Evolutionary conservation across 2,329 filamentous ascomycete genomes (phyloP), one percentile per base, ranked within the genome.

Genomic region (Colletotrichum falcatum): DNA sequence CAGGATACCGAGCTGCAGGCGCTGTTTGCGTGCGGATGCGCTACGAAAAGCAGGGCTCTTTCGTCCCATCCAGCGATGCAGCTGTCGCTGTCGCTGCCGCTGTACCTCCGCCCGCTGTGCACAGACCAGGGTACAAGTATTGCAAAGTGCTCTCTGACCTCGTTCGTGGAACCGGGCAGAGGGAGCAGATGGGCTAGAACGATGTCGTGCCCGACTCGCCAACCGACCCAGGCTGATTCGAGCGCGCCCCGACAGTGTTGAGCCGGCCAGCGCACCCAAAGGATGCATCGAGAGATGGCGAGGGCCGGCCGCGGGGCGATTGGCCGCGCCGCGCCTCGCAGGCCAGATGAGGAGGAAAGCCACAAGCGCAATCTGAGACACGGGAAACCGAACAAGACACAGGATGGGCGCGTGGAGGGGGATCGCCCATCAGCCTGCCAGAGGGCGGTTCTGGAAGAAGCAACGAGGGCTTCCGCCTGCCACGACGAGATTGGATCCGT

Each of bases 31-130:
- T 23, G 23, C 14, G 20, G 2, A 18, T 18, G 39, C 9, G 42
- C 33, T 23, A 53, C 6, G 37, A 23, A n/a, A 48, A 48, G 30
- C 49, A 70, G 67, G 63, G 56, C 67, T 51, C 56, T 70, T 28
- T 70, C 67, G 63, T 70, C 63, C 55, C 63, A 70, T 61, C 39
- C 67, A 61, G 18, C 20, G 56, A 55, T 37, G 53, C 53, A 51
- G 44, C 44, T 46, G 44, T 12, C 49, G 49, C 49, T 11, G 49
- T 18, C 26, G 55, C 39, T 48, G 62, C 51, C 46, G 49, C 63
- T 66, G 63, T 46, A 51, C 44, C 68, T 58, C 64, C 59, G 59
- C 65, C 68, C 62, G 59, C 33, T n/a, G 68, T 59, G 68, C 59
- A 71, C 68, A 55, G 68, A 68, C 46, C n/a, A 39, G 53, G 39